Evolutionary conservation across 169 alveolate genomes (phyloP).

Genomic region (Theileria annulata): DNA sequence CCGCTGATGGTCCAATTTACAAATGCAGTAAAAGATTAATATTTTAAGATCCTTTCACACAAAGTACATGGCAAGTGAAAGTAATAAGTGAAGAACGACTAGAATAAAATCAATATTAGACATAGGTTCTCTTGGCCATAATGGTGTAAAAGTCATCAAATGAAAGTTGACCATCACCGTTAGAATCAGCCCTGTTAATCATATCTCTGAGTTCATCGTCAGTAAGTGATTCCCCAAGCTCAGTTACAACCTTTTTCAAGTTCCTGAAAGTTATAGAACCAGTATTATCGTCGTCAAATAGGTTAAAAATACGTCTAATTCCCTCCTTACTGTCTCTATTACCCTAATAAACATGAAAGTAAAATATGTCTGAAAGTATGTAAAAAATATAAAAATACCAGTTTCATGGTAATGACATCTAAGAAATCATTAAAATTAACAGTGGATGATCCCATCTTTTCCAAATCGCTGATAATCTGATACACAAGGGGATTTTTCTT

Average conservation of each 20-base stretch:
- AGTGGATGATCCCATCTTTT: conserved; percentile 92
- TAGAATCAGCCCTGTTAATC: conserved; percentile 98
- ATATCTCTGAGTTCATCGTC: conserved; percentile 97
- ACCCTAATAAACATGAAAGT: conserved; percentile 69
- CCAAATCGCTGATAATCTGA: conserved; percentile 97
- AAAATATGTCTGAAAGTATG: conserved; percentile 27
- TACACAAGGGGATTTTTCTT: conserved; percentile 97
- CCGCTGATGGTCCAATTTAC: not conserved
- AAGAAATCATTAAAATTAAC: conserved; percentile 96
- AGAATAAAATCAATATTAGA: not conserved
- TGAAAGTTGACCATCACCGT: conserved; percentile 97
- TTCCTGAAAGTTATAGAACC: conserved; percentile 93
- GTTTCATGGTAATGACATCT: conserved; percentile 95
- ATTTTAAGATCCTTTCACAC: too few relatives aligned
- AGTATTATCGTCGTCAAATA: conserved; percentile 96
- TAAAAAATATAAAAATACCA: conserved; percentile 59
- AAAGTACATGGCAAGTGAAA: too few relatives aligned
- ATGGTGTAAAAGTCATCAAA: conserved; percentile 97
- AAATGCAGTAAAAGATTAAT: not conserved
- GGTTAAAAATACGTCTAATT: conserved; percentile 93
- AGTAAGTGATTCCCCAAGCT: conserved; percentile 96
- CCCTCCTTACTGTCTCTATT: conserved; percentile 98
- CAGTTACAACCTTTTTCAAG: conserved; percentile 97
- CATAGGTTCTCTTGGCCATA: conserved; percentile 94
- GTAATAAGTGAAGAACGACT: not conserved